phyloP scores from a whole-genome alignment of 495 filamentous ascomycete genomes.

The Halenospora varia region DNA sequence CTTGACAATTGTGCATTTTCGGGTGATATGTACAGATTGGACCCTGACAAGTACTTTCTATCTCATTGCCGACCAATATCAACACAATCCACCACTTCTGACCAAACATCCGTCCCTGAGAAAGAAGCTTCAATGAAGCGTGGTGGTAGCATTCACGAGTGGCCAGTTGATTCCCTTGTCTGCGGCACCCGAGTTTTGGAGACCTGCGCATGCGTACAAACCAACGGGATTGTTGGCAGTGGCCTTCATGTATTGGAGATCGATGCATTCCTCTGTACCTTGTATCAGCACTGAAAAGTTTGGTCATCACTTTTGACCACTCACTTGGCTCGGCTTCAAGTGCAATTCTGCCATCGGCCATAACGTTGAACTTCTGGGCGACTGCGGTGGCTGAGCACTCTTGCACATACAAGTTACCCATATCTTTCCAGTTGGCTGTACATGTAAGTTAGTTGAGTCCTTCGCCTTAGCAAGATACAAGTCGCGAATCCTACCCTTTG shows the following conservation, averaged over 20 bases:
- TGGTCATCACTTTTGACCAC: slow-evolving; percentile 3
- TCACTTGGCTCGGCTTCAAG: slow-evolving; percentile 38
- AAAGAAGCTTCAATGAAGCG: too few species aligned
- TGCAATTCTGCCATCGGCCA: slow-evolving; percentile 46
- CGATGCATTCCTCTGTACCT: slow-evolving; percentile 43
- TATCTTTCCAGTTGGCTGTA: slow-evolving; percentile 49
- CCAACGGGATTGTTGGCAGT: slow-evolving; percentile 48
- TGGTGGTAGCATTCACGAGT: slow-evolving; percentile 30
- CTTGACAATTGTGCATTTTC: too few species aligned
- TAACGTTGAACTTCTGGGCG: slow-evolving; percentile 43
- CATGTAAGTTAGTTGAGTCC: too few species aligned
- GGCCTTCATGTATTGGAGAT: slow-evolving; percentile 48
- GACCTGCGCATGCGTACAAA: slow-evolving; percentile 44
- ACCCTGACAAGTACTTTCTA: too few species aligned
- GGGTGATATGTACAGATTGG: too few species aligned
- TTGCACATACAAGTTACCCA: slow-evolving; percentile 40
- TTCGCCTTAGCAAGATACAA: too few species aligned
- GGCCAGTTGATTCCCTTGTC: slow-evolving; percentile 55
- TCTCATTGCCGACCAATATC: too few species aligned
- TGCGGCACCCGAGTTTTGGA: slow-evolving; percentile 43
- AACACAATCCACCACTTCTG: too few species aligned
- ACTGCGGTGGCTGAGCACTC: slow-evolving; percentile 36
- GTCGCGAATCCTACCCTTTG: slow-evolving; percentile 35
- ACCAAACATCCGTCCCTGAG: too few species aligned
- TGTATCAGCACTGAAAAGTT: slow-evolving; percentile 10